Evolutionary conservation across 83 land plant species (phyloP), one percentile per base, ranked within the genome.

Genomic region (Isoetes engelmannii): DNA sequence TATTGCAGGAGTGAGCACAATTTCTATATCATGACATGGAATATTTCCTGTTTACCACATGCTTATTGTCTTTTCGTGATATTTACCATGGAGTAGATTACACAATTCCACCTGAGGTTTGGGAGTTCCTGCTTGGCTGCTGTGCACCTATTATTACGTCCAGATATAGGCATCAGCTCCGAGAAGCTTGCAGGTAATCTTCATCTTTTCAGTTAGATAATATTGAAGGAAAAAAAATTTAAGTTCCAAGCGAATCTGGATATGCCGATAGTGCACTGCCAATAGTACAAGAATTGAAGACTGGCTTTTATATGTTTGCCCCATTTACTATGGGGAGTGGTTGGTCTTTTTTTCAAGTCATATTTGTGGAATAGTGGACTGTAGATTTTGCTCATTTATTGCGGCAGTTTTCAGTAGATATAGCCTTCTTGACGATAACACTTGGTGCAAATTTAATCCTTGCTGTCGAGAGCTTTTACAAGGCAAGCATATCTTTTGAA

Each of bases 111-210:
- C 73, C 86, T 45, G 97, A 89, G 77, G 97, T 92, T 37, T 92
- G 97, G 97, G 97, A 92, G 75, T 92, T 86, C 75, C 79, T 92
- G 68, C 95, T 92, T 74, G 95, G 97, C 63, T 92, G 97, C 74
- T 89, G 83, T 85, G 79, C 86, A 56, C 43, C 78, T 53, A 72
- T 84, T 54, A 89, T 86, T 65, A 92, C 97, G n/a, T 46, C 69
- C 43, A 63, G 49, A 9, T 65, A 77, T 43, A 69, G 79, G 15
- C 66, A 72, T 19, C 64, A 60, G 53, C 63, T 77, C 60, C 77
- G 79, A 21, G 47, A 77, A 10, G 77, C 77, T 41, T 77, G 79
- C 57, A 77, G 79, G 79, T 76, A n/a, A n/a, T n/a, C n/a, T n/a
- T n/a, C n/a, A n/a, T n/a, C n/a, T n/a, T n/a, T n/a, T n/a, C n/a